phyloP scores from a whole-genome alignment of 2,329 filamentous ascomycete species.

The Westerdykella ornata region DNA sequence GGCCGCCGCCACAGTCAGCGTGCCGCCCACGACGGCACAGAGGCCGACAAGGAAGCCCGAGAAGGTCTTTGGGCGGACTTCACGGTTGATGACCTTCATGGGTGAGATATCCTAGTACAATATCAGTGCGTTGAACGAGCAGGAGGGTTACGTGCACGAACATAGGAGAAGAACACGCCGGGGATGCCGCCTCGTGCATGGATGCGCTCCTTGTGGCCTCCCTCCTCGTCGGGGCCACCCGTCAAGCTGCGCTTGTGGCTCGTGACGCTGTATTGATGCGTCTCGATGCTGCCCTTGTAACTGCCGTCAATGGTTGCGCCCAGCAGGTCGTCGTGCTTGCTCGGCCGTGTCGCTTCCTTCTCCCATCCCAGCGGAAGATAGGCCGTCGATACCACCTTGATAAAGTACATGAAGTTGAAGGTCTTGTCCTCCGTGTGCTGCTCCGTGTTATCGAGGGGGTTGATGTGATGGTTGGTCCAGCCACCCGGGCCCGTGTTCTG shows the following conservation, averaged over 20 bases:
- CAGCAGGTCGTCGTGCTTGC: conserved; percentile 48
- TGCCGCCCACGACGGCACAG: conserved; percentile 91
- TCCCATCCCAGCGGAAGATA: conserved; percentile 92
- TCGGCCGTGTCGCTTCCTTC: conserved; percentile 40
- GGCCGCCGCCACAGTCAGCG: conserved; percentile 88
- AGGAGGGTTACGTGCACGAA: conserved; percentile 46
- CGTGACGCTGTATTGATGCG: conserved; percentile 96
- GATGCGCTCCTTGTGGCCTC: conserved; percentile 85
- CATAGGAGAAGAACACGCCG: conserved; percentile 97
- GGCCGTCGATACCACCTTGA: conserved; percentile 95
- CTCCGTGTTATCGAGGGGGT: conserved; percentile 75
- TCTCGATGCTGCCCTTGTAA: conserved; percentile 86
- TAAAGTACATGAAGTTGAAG: conserved; percentile 98
- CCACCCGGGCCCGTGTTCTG: conserved; percentile 53
- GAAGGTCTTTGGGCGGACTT: conserved; percentile 82
- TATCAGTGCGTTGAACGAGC: neutral
- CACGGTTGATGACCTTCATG: conserved; percentile 98
- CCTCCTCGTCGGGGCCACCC: conserved; percentile 76
- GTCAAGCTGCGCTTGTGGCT: conserved; percentile 84
- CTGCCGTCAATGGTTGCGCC: conserved; percentile 35
- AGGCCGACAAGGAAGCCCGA: conserved; percentile 88
- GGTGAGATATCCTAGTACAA: conserved; percentile 78
- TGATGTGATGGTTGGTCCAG: conserved; percentile 87
- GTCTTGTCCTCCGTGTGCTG: conserved; percentile 75
- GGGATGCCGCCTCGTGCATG: conserved; percentile 90